phyloP scores from a whole-genome alignment of 176 grass and related monocot genomes.

The Microstegium vimineum region DNA sequence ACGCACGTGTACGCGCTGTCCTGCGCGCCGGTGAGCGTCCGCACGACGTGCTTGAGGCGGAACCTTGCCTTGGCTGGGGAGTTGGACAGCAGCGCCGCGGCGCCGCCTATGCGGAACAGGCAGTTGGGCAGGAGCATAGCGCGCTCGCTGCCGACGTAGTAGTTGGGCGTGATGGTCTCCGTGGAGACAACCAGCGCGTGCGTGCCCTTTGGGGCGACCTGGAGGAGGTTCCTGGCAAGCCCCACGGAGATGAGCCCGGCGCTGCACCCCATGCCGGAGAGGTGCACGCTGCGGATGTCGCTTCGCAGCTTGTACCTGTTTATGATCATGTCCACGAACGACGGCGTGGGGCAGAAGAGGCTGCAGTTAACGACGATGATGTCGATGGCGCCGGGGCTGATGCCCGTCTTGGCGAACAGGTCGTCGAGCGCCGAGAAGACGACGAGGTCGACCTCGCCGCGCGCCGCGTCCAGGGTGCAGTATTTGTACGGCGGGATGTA shows the following conservation, averaged over 20 bases:
- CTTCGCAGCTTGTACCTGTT: constrained; percentile 44
- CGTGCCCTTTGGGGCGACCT: not conserved
- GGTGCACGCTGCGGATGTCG: constrained; percentile 40
- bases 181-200: constrained; percentile 44
- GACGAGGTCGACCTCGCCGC: constrained; percentile 36
- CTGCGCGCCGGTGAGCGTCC: too few relatives aligned
- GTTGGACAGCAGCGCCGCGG: too few relatives aligned
- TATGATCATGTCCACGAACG: constrained; percentile 41
- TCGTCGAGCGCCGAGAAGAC: constrained; percentile 55
- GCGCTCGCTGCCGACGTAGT: constrained; percentile 32
- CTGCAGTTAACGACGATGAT: too few relatives aligned
- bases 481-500: constrained; percentile 24
- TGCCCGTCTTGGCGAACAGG: constrained; percentile 39
- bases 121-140: constrained; percentile 43
- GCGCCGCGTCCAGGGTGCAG: constrained; percentile 22
- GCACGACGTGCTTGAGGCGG: too few relatives aligned
- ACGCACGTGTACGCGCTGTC: too few relatives aligned
- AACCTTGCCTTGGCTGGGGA: too few relatives aligned
- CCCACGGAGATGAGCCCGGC: too few relatives aligned
- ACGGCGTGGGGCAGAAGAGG: too few relatives aligned
- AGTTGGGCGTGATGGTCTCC: constrained; percentile 54
- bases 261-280: constrained; percentile 62
- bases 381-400: constrained; percentile 29
- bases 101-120: constrained; percentile 30
- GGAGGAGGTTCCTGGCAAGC: constrained; percentile 43